Evolutionary conservation across 768 basidiomycete species (phyloP).

Genomic region (Leccinum obscurum): DNA sequence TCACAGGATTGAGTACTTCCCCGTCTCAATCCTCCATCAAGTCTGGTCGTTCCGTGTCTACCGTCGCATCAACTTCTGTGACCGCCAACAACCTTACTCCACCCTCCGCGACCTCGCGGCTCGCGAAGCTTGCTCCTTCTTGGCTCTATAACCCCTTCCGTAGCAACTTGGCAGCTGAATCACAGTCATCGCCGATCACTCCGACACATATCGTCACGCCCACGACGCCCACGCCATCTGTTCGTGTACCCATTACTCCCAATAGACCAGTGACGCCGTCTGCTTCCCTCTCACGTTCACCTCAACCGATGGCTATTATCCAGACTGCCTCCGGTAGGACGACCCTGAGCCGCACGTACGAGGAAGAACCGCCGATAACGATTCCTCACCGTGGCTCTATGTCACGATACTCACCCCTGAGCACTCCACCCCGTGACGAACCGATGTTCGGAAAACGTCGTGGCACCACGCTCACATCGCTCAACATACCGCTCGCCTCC

Average conservation of each 20-base stretch:
- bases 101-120: slow-evolving; percentile 35
- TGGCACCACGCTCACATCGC: slow-evolving; percentile 40
- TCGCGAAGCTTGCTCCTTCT: slow-evolving; percentile 66
- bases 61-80: slow-evolving; percentile 31
- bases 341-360: slow-evolving; percentile 50
- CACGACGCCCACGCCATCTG: slow-evolving; percentile 23
- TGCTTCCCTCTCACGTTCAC: slow-evolving; percentile 37
- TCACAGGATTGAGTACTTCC: slow-evolving; percentile 53
- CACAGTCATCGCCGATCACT: slow-evolving; percentile 48
- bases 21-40: slow-evolving; percentile 67
- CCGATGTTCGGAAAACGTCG: slow-evolving; percentile 51
- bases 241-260: slow-evolving; percentile 33
- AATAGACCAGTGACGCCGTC: slow-evolving; percentile 32
- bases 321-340: slow-evolving; percentile 43
- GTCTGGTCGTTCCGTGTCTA: slow-evolving; percentile 49
- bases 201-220: slow-evolving; percentile 41
- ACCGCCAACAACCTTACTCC: slow-evolving; percentile 18
- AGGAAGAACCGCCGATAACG: slow-evolving; percentile 51
- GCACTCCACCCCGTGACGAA: slow-evolving; percentile 74
- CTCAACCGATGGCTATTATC: slow-evolving; percentile 42
- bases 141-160: slow-evolving; percentile 82
- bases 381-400: slow-evolving; percentile 48
- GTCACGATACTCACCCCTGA: slow-evolving; percentile 60
- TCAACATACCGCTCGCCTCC: slow-evolving; percentile 46
- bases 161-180: slow-evolving; percentile 54